Evolutionary conservation across 2,329 filamentous ascomycete species (phyloP), one percentile per base, ranked within the genome.

Genomic region (Clonostachys sp.): DNA sequence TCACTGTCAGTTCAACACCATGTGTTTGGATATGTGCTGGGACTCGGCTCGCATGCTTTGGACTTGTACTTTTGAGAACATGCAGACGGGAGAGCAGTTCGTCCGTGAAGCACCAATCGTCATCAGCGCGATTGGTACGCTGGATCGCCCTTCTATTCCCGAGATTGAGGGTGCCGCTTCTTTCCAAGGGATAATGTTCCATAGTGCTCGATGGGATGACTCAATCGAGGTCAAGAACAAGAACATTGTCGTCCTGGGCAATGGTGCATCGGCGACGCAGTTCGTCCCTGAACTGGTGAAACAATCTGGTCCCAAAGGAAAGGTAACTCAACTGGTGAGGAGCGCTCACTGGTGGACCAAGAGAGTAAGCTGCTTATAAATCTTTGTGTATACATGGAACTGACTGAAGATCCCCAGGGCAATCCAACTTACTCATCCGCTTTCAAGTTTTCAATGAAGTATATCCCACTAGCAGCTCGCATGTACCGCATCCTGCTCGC

Each of bases 281-380:
- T 14, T 17, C 16, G 36, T 39, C 36, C 36, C 36, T 14, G 45
- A 45, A n/a, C 54, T 61, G 8, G 36, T 39, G 14, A 39, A 14
- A 10, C 13, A 17, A 14, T 8, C 36, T 10, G 36, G 36, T 17
- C 36, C 36, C 36, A 39, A 39, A 14, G 36, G 14, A 14, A 39
- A 39, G 36, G 16, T 39, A 2, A 39, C 36, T 17, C 36, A 39
- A 10, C 13, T 39, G 14, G 16, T 14, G 14, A 14, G 36, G 14
- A 14, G 16, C 14, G 36, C 36, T 39, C 36, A 39, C 36, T 39
- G 36, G 36, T 61, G 78, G 2, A 61, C 67, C 3, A 68, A 72
- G 43, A 64, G 72, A 74, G 45, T 24, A 24, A 24, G 24, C 24
- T 24, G 3, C 24, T 24, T 8, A 24, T 8, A 8, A 8, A 8